Conservation (phyloP, 495 filamentous ascomycete species). For the Rhizodiscina lignyota region DNA sequence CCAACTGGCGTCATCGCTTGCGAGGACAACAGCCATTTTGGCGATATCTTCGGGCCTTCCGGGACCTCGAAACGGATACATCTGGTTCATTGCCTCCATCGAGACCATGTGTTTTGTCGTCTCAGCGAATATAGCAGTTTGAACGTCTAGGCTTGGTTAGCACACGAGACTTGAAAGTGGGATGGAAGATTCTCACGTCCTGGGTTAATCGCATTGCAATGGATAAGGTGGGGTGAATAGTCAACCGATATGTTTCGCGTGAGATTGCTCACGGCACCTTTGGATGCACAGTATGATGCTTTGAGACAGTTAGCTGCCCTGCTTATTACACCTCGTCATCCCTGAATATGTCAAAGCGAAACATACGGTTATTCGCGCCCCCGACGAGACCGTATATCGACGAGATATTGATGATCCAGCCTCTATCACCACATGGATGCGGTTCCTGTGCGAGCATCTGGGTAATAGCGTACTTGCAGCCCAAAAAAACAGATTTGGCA, state of each 20-base stretch:
- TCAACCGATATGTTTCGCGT: conserved; percentile 35
- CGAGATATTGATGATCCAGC: conserved; percentile 40
- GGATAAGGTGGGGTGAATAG: conserved; percentile 32
- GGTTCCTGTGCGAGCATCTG: conserved; percentile 36
- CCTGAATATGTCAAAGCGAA: neutral
- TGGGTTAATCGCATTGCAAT: conserved; percentile 38
- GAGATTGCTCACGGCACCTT: conserved; percentile 32
- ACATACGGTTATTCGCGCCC: conserved; percentile 1
- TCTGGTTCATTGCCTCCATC: conserved; percentile 2
- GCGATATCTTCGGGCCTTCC: conserved; percentile 17
- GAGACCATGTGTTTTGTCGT: conserved; percentile 1
- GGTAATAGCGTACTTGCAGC: conserved; percentile 29
- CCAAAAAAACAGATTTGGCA: conserved; percentile 30
- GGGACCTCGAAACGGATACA: conserved; percentile 13
- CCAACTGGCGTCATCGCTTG: conserved; percentile 17
- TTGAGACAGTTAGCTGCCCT: neutral
- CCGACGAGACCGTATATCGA: conserved; percentile 30
- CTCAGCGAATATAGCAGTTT: conserved; percentile 9
- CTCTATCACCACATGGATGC: conserved; percentile 26
- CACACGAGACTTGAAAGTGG: neutral
- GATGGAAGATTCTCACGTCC: conserved; percentile 27
- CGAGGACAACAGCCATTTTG: conserved; percentile 14
- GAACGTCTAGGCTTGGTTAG: neutral
- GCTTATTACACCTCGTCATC: neutral
- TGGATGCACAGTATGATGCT: conserved; percentile 34